These are phyloP conservation scores for Phytopythium mirpurense DNA, from an alignment of 352 stramenopile genomes.

Conservation along the genomic window DNA sequence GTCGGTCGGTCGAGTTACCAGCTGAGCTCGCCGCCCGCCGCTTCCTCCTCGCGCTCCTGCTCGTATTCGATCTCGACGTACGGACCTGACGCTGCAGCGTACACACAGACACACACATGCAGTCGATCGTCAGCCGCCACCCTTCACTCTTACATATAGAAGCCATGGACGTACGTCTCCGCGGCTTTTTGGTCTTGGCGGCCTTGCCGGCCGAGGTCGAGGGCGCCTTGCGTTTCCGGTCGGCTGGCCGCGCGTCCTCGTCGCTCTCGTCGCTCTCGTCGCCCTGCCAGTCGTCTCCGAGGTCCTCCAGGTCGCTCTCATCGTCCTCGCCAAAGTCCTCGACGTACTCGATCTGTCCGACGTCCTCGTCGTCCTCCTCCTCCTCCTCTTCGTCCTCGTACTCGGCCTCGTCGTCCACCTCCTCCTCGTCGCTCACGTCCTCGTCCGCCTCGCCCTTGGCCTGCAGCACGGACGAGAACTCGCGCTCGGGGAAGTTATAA, in stretches of 20 bases:
- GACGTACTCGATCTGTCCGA: constrained; percentile 76
- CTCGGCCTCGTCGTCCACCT: constrained; percentile 55
- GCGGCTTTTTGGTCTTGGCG: constrained; percentile 60
- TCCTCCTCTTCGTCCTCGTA: constrained; percentile 66
- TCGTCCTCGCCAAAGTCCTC: constrained; percentile 55
- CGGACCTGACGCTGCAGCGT: constrained; percentile 34
- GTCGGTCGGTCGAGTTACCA: too few species aligned
- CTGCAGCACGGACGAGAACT: constrained; percentile 87
- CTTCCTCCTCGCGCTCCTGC: constrained; percentile 63
- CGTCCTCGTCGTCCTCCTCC: constrained; percentile 57
- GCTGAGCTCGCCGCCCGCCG: constrained; percentile 31
- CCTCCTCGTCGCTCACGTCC: constrained; percentile 86
- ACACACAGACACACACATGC: background rate
- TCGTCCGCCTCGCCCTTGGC: constrained; percentile 88
- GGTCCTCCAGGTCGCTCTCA: constrained; percentile 26
- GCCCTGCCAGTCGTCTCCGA: constrained; percentile 15
- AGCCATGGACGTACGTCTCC: constrained; percentile 60
- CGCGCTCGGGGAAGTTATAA: constrained; percentile 98
- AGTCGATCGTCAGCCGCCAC: background rate
- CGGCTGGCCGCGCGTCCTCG: constrained; percentile 30
- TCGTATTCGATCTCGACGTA: constrained; percentile 88
- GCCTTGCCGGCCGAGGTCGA: constrained; percentile 17
- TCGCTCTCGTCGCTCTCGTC: constrained; percentile 30
- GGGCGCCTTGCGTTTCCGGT: constrained; percentile 69
- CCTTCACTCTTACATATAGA: too few species aligned